A percentile compares a stretch with the other conserved stretches of the same genome.
phyloP scores from a whole-genome alignment of 768 basidiomycete species.

The Tricholomella constricta region DNA sequence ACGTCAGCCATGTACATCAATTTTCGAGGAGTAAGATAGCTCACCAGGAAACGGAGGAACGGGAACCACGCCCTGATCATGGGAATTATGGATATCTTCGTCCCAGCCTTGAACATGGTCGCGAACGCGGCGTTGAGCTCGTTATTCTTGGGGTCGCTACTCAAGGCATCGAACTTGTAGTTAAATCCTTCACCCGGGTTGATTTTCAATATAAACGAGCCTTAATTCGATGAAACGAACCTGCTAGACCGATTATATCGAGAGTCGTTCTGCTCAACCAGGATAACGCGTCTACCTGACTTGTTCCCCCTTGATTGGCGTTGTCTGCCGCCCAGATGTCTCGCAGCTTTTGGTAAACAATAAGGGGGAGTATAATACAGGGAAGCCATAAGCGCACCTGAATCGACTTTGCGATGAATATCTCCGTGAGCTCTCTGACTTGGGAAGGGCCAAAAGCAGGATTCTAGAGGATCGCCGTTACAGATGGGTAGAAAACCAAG shows the following conservation, averaged over 20 bases:
- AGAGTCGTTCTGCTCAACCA: constrained; percentile 71
- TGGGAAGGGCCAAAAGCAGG: constrained; percentile 67
- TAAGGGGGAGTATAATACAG: no score
- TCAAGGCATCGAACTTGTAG: constrained; percentile 28
- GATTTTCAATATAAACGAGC: no score
- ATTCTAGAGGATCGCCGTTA: constrained; percentile 42
- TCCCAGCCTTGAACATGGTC: constrained; percentile 43
- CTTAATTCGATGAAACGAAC: no score
- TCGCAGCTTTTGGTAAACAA: constrained; percentile 38
- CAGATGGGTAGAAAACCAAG: neutral
- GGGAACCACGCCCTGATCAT: constrained; percentile 35
- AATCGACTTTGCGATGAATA: constrained; percentile 57
- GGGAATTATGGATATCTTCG: constrained; percentile 29
- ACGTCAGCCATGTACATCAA: no score
- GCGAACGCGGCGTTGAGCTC: constrained; percentile 51
- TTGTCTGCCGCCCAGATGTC: constrained; percentile 46
- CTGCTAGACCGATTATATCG: constrained; percentile 75
- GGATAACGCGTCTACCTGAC: constrained; percentile 56
- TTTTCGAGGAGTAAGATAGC: no score
- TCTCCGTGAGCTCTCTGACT: constrained; percentile 56
- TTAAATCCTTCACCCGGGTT: constrained; percentile 28
- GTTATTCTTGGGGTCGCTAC: constrained; percentile 29
- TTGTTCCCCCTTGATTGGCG: constrained; percentile 23
- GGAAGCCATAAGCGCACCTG: constrained; percentile 38
- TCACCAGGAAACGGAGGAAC: constrained; percentile 33